Evolutionary conservation across 768 basidiomycete species (phyloP).

Genomic region (Phaffia tasmanica): DNA sequence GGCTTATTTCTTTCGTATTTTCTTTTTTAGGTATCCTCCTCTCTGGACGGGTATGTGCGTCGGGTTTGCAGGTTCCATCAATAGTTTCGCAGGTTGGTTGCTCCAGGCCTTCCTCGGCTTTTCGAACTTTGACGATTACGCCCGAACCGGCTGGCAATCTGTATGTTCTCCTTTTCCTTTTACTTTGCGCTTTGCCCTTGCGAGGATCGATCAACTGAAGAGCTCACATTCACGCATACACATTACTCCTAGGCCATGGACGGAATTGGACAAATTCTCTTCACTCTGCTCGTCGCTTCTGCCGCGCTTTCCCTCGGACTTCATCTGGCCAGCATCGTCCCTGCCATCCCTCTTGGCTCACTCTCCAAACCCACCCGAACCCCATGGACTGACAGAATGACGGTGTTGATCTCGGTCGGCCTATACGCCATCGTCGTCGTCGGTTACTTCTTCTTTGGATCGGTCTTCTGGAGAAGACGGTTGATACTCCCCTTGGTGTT

Average conservation of each 20-base stretch:
- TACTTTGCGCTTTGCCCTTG: background rate
- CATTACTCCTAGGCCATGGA: slow-evolving; percentile 7
- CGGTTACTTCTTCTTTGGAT: slow-evolving; percentile 4
- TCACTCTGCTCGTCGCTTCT: slow-evolving; percentile 17
- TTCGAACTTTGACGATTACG: slow-evolving; percentile 12
- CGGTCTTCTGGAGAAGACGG: background rate
- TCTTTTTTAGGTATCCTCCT: slow-evolving; percentile 13
- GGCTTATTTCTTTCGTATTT: background rate
- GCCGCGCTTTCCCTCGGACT: slow-evolving; percentile 17
- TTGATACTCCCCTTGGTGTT: slow-evolving; percentile 15
- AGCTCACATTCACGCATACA: background rate
- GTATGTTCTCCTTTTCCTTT: background rate
- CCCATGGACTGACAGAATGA: background rate
- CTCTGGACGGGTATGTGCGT: slow-evolving; percentile 16
- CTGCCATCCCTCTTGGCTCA: slow-evolving; percentile 5
- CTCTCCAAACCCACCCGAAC: slow-evolving; percentile 7
- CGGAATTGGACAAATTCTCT: slow-evolving; percentile 6
- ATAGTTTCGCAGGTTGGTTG: slow-evolving; percentile 21
- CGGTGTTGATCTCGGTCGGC: slow-evolving; percentile 5
- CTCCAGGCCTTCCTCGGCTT: slow-evolving; percentile 17
- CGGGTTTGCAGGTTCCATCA: slow-evolving; percentile 23
- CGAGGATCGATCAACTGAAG: background rate
- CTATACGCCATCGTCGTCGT: slow-evolving; percentile 11
- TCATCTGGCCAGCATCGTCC: slow-evolving; percentile 13
- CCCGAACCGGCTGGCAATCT: background rate